A percentile compares a stretch with the other conserved stretches of the same genome.
phyloP scores from a whole-genome alignment of 345 rosid genomes.

The Sonneratia caseolaris region DNA sequence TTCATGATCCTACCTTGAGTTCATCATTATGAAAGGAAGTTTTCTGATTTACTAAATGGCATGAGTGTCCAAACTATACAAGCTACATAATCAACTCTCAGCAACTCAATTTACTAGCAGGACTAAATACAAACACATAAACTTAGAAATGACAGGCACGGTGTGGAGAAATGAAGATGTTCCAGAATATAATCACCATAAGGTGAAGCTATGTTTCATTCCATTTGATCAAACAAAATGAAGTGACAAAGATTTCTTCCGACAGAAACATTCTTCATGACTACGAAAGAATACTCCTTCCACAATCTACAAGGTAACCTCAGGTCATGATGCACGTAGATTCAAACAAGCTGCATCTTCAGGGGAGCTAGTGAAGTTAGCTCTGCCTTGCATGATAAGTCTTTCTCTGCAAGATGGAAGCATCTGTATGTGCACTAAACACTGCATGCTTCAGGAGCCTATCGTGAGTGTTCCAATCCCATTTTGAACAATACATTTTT shows the following conservation, averaged over 20 bases:
- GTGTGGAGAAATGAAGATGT: neutral
- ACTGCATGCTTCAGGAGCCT: neutral
- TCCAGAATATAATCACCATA: neutral
- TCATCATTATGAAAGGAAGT: neutral
- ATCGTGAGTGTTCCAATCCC: neutral
- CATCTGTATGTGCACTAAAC: neutral
- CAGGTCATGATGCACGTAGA: neutral
- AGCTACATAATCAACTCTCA: neutral
- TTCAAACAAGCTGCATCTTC: neutral
- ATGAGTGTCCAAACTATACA: neutral
- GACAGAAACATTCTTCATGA: neutral
- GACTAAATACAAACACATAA: too few species aligned
- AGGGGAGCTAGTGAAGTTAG: too few species aligned
- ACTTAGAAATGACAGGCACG: too few species aligned
- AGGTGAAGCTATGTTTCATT: too few species aligned
- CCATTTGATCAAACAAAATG: neutral
- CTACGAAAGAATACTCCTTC: neutral
- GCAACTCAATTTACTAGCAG: neutral
- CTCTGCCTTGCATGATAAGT: too few species aligned
- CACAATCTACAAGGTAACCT: neutral
- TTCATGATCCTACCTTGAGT: too few species aligned
- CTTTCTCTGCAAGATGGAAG: neutral
- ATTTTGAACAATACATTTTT: neutral
- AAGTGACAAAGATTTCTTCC: neutral
- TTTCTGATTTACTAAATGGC: neutral